Conservation (phyloP, 2,329 filamentous ascomycete species). For the Fusarium nurragi region DNA sequence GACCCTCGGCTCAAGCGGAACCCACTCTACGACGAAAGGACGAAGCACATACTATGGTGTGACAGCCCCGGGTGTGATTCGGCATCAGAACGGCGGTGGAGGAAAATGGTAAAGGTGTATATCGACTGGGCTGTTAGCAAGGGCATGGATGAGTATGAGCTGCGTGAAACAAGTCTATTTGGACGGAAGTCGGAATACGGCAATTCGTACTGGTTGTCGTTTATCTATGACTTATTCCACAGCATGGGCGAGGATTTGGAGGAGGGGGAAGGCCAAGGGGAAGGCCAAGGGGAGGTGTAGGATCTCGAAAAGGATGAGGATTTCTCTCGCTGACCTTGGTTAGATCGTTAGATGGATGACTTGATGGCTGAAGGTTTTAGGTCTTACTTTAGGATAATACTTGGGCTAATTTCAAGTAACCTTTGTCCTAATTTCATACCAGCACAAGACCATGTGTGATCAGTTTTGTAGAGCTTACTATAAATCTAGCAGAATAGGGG, state of each 20-base stretch:
- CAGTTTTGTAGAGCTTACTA: too few species aligned
- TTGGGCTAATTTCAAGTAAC: too few species aligned
- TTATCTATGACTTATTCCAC: neutral
- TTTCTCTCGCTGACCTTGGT: too few species aligned
- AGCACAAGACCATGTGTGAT: neutral
- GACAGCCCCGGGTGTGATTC: neutral
- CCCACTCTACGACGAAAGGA: neutral
- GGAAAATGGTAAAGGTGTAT: slow-evolving; percentile 7
- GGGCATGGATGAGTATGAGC: too few species aligned
- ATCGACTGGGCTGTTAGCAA: neutral
- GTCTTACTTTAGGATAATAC: too few species aligned
- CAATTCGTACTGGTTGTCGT: neutral
- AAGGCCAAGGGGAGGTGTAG: neutral
- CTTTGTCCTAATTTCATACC: too few species aligned
- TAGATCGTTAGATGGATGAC: too few species aligned
- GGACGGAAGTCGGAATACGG: neutral
- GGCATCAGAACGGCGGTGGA: neutral
- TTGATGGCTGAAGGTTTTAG: too few species aligned
- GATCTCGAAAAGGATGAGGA: too few species aligned
- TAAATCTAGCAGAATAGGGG: too few species aligned
- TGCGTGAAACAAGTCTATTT: too few species aligned
- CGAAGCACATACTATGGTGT: slow-evolving; percentile 4
- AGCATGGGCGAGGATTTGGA: neutral
- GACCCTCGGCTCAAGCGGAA: neutral
- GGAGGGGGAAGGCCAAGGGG: neutral